Evolutionary conservation across 208 protist genomes (phyloP).

Genomic region (Leishmania lainsoni): DNA sequence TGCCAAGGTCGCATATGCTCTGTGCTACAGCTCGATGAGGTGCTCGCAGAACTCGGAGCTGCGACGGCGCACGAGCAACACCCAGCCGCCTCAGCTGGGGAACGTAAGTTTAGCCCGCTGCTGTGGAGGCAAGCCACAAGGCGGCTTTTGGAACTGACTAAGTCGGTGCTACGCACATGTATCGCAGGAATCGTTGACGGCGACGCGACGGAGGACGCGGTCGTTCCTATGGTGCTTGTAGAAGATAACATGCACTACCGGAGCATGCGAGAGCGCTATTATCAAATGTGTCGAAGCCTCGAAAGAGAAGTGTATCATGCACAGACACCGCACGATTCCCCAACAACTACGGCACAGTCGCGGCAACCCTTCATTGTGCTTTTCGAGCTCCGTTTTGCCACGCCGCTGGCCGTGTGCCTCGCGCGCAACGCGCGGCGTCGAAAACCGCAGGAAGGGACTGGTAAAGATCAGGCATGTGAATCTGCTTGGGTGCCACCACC

Average conservation of each 20-base stretch:
- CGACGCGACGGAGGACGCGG: not conserved
- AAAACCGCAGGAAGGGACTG: not conserved
- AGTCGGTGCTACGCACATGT: constrained; percentile 13
- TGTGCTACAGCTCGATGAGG: constrained; percentile 18
- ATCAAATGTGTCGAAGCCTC: constrained; percentile 46
- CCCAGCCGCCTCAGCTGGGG: not conserved
- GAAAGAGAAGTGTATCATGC: not conserved
- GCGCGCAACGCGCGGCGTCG: constrained; percentile 42
- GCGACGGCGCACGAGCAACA: not conserved
- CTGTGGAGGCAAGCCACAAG: constrained; percentile 8
- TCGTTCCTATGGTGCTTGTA: constrained; percentile 54
- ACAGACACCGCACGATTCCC: not conserved
- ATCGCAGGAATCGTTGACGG: not conserved
- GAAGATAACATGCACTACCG: constrained; percentile 83
- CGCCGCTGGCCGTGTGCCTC: constrained; percentile 49
- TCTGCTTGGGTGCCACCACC: constrained; percentile 37
- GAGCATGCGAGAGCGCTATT: constrained; percentile 81
- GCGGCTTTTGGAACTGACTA: constrained; percentile 13
- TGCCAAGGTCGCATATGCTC: constrained; percentile 1
- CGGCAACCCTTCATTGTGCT: constrained; percentile 25
- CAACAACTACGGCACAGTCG: not conserved
- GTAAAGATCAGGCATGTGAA: not conserved
- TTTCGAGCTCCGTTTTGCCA: constrained; percentile 53
- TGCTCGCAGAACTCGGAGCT: constrained; percentile 11
- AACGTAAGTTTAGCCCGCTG: not conserved